Evolutionary conservation across 371 early-diverging fungal species (phyloP).

Genomic region (Globomyces sp.): DNA sequence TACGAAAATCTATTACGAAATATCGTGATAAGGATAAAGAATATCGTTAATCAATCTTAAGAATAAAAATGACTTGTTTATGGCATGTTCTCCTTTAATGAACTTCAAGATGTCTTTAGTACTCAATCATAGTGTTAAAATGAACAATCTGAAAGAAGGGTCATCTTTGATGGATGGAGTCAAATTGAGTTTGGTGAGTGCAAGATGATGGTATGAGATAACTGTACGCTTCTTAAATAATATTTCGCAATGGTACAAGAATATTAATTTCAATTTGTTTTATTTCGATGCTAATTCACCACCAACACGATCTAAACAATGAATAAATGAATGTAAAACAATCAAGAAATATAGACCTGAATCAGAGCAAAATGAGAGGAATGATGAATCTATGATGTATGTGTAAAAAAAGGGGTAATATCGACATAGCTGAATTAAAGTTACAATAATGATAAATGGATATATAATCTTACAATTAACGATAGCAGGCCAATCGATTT

Average conservation of each 20-base stretch:
- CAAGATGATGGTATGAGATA: too few species aligned
- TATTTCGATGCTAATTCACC: constrained; percentile 15
- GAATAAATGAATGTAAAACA: too few species aligned
- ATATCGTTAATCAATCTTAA: neutral
- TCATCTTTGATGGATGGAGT: too few species aligned
- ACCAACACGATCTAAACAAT: constrained; percentile 19
- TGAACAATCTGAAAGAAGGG: too few species aligned
- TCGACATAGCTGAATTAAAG: too few species aligned
- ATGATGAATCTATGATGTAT: neutral
- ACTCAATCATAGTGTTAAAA: too few species aligned
- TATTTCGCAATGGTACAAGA: neutral
- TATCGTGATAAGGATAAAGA: constrained; percentile 31
- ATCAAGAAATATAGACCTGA: too few species aligned
- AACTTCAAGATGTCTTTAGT: too few species aligned
- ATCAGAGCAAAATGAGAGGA: neutral
- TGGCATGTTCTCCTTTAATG: too few species aligned
- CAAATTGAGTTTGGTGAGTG: too few species aligned
- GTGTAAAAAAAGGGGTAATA: too few species aligned
- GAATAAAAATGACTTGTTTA: neutral
- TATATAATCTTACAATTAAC: constrained; percentile 32
- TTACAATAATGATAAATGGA: neutral
- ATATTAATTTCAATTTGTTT: neutral
- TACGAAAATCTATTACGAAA: constrained; percentile 23
- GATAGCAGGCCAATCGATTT: constrained; percentile 84
- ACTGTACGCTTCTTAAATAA: too few species aligned